Base-by-base conservation (phyloP, 371 early-diverging fungal species). In the Mortierella sp. region DNA sequence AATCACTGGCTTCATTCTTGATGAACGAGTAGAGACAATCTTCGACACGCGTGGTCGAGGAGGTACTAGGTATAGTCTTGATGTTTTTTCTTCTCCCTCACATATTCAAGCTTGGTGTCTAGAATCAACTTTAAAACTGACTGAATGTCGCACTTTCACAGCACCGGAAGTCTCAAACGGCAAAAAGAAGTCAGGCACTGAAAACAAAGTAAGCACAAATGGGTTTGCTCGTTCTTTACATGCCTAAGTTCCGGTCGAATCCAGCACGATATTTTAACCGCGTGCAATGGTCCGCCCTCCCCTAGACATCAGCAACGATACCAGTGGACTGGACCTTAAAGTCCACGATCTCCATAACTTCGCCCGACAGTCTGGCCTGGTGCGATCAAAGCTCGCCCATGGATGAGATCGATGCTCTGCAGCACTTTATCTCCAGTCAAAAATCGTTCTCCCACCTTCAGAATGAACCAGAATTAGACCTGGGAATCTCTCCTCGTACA, bases 311-410 rank as follows among this genome's bases (percentile, higher is more conserved):
- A 24, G 1, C n/a, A 1, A 37, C 31, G 0, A 8, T 71, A 8
- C 86, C 86, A 16, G 0, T 86, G 67, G 86, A 86, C 34, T 86
- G 86, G 86, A 75, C 86, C 5, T 13, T 86, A n/a, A 86, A 79
- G 50, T 67, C 69, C 0, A 71, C 82, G 3, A 37, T 81, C 9
- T 77, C 77, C 0, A 74, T 86, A 4, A 77, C 77, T 0, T 86
- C 86, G 26, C 75, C 43, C 1, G 80, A 82, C 40, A 71, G 51
- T 8, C 43, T 86, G 5, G 10, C 74, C 6, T 86, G 86, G 86
- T 86, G 86, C 64, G 86, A 86, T 50, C 74, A 74, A 16, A 57
- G 71, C 2, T 50, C 77, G 10, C 40, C 77, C 14, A 55, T 72
- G 48, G 82, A 81, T 53, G 75, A 81, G 19, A 74, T 82, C 59